phyloP scores from a whole-genome alignment of 768 basidiomycete species.

The Clitopilus passeckerianus region DNA sequence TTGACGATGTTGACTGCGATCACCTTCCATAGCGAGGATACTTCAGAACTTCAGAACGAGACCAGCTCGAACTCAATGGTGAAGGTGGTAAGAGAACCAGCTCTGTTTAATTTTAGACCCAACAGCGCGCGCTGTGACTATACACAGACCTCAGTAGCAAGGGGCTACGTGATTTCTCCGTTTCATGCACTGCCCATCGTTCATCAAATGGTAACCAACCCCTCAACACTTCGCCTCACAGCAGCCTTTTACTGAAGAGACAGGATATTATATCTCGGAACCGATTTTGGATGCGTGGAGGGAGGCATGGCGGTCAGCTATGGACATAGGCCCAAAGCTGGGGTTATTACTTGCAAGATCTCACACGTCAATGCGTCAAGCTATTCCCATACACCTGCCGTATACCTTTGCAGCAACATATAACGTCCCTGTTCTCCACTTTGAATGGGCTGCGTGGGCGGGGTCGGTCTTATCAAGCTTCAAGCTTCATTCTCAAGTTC shows the following conservation, averaged over 20 bases:
- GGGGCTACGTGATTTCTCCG: neutral
- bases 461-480: no score
- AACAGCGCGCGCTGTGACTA: neutral
- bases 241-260: neutral
- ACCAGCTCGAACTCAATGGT: slow-evolving; percentile 16
- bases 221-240: neutral
- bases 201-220: neutral
- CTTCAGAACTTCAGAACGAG: slow-evolving; percentile 10
- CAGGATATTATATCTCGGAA: neutral
- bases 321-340: no score
- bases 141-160: neutral
- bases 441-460: no score
- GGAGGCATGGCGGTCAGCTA: no score
- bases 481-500: no score
- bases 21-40: slow-evolving; percentile 11
- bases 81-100: slow-evolving; percentile 13
- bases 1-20: slow-evolving; percentile 16
- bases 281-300: no score
- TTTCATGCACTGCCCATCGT: neutral
- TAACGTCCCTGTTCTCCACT: no score
- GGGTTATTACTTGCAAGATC: no score
- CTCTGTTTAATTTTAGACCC: slow-evolving; percentile 6
- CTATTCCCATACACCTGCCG: no score
- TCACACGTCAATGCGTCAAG: no score
- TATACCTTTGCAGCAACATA: no score